Base-by-base conservation (phyloP, 495 filamentous ascomycete genomes). In the Penicillium daleae region DNA sequence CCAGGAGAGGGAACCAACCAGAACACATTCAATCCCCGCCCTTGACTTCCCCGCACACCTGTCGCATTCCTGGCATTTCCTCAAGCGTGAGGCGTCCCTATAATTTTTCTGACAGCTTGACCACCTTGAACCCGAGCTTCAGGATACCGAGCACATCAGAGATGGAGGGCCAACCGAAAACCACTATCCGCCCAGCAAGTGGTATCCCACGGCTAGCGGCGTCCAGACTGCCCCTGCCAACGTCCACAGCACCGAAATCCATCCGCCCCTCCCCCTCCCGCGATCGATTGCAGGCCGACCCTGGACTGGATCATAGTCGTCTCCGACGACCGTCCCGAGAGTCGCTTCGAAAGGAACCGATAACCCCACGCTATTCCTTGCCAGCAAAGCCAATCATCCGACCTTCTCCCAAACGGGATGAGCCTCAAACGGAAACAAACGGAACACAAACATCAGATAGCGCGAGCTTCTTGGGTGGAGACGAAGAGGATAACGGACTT, bases 241-340 rank as follows among this genome's bases (percentile, higher is more conserved):
- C 74, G 24, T 66, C 72, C 13, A 73, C 72, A 22, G 62, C 64
- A 42, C 66, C 74, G 13, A 74, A 70, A 63, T 70, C 78, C 12
- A 65, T 80, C 57, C 75, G 69, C 59, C 74, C 78, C n/a, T 80
- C 79, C 4, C 79, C 79, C 9, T 82, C 79, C 21, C 71, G 78
- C 61, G 79, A 82, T 32, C 72, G 72, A 62, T 64, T 82, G 19
- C 74, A 72, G 58, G 72, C 75, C 24, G 79, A 82, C 44, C 69
- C 77, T 10, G 79, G 79, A 6, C 49, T 82, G 9, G 71, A 80
- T 52, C 64, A 68, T 35, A 54, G 59, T 10, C 71, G 78, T 15
- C 64, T 80, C 21, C 73, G 78, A 51, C 66, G 78, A 27, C 79
- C 79, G 3, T 80, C 79, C 1, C 71, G 76, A 48, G 78, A 80